Conservation (phyloP, 1,284 basidiomycete genomes). For the Takashimella tepidaria region DNA sequence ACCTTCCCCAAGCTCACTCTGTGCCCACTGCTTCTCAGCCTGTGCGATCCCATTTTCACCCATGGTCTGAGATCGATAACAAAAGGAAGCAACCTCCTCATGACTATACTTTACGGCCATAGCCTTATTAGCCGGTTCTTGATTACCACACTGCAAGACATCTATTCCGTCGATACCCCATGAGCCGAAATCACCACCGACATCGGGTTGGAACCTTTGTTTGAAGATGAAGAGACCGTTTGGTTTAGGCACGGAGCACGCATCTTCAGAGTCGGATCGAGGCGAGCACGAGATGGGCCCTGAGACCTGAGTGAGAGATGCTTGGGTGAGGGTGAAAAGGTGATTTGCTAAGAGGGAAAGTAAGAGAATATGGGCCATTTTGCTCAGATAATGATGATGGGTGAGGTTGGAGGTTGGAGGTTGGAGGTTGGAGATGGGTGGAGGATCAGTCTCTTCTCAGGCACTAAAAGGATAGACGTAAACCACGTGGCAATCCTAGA, state of each 20-base stretch:
- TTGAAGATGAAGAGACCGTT: slow-evolving; percentile 41
- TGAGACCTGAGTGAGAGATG: background rate
- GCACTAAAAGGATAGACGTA: too few species aligned
- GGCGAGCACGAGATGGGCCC: slow-evolving; percentile 28
- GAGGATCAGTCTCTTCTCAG: too few species aligned
- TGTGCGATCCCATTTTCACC: slow-evolving; percentile 22
- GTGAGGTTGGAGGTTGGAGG: background rate
- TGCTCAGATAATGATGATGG: background rate
- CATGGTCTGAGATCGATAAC: slow-evolving; percentile 25
- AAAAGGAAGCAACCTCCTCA: slow-evolving; percentile 42
- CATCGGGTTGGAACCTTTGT: slow-evolving; percentile 44
- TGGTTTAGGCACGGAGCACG: slow-evolving; percentile 38
- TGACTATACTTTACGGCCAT: slow-evolving; percentile 28
- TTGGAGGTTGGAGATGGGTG: background rate
- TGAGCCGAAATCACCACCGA: slow-evolving; percentile 33
- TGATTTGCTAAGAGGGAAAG: background rate
- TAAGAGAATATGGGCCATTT: background rate
- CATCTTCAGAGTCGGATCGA: slow-evolving; percentile 17
- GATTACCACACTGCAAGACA: slow-evolving; percentile 35
- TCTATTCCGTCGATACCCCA: slow-evolving; percentile 46
- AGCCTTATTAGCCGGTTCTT: slow-evolving; percentile 5
- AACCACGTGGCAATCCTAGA: too few species aligned
- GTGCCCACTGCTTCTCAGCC: slow-evolving; percentile 44
- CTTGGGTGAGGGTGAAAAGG: background rate
- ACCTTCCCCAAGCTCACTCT: slow-evolving; percentile 45